Evolutionary conservation across 2,329 filamentous ascomycete species (phyloP), one percentile per base, ranked within the genome.

Genomic region (Pseudopyricularia cyperi): DNA sequence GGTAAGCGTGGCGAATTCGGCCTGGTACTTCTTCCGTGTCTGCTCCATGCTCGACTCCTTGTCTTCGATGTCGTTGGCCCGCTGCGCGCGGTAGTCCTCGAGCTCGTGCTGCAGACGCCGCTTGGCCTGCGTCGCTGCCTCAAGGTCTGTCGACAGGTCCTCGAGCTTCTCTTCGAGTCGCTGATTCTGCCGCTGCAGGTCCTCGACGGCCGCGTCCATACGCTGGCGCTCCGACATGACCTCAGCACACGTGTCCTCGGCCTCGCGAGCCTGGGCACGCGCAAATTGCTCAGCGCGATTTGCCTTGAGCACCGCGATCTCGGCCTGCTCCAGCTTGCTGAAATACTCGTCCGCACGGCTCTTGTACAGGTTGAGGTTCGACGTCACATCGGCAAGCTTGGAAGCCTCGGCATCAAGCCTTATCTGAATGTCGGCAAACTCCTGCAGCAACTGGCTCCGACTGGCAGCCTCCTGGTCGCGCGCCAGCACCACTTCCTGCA

Each of bases 31-130:
- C 75, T 91, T 93, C 62, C 91, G 82, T 44, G 91, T 96, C 68
- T 97, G 91, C 69, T 98, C 93, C 80, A 96, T 87, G 58, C 87
- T 93, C 9, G 85, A 85, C 67, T 97, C 91, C 66, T 93, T 96
- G 68, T 98, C 91, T 67, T 97, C 93, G 52, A 97, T 87, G 61
- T 97, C 93, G 67, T 95, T 95, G 53, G 90, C 90, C 47, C 91
- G 82, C 67, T 96, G 90, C 63, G 84, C 95, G 55, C 93, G 83
- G 72, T 97, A 98, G 67, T 98, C 91, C 67, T 97, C 91, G 3
- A 98, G 83, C 70, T 98, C 91, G 63, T 97, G 90, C 66, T 98
- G 91, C 24, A 97, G 82, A 54, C 91, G 82, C 70, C 90, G 95
- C 76, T 95, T 95, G 19, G 89, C 82, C 69, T 96, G 90, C 17